Evolutionary conservation across 1,284 basidiomycete genomes (phyloP), one percentile per base, ranked within the genome.

Genomic region (Rhodofomes roseus): DNA sequence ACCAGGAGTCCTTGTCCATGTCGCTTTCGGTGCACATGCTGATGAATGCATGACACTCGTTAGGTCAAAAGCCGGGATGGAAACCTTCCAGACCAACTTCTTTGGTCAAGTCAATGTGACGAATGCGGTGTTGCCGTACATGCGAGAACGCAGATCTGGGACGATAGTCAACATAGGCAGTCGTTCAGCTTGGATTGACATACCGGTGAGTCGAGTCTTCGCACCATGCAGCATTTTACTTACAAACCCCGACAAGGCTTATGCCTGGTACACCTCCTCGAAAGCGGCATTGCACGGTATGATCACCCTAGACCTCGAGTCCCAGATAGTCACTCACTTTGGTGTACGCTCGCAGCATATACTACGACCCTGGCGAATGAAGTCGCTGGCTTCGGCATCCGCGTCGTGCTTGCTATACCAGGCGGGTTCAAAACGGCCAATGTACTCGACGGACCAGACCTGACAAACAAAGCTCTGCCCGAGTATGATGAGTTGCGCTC

Each of bases 271-370:
- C 67, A 74, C 76, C 14, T 76, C 83, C 1, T 85, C 83, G 1
- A 86, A 85, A 67, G 82, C 83, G 27, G 83, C 84, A 16, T 66
- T 83, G 11, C 82, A 81, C 59, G 77, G 81, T 81, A 63, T 62
- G 72, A 44, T 44, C 11, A 23, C 12, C 43, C 11, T 22, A 7
- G 8, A 39, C 34, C 12, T 39, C 3, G 37, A 4, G 9, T 16
- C 25, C 31, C 48, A 12, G 44, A 16, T 9, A 31, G 29, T 29
- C 44, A 48, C 57, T 52, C 8, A 58, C 61, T 27, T 14, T n/a
- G 39, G 22, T 1, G 22, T 4, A 44, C 18, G 23, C 23, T 34
- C 5, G 11, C 60, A 74, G 73, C 71, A 11, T 65, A 73, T 57
- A 70, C 69, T 50, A 73, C 74, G 61, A 67, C 72, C 2, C 72